Base-by-base conservation (phyloP, 31 red algal genomes). In the Asparagopsis taxiformis region DNA sequence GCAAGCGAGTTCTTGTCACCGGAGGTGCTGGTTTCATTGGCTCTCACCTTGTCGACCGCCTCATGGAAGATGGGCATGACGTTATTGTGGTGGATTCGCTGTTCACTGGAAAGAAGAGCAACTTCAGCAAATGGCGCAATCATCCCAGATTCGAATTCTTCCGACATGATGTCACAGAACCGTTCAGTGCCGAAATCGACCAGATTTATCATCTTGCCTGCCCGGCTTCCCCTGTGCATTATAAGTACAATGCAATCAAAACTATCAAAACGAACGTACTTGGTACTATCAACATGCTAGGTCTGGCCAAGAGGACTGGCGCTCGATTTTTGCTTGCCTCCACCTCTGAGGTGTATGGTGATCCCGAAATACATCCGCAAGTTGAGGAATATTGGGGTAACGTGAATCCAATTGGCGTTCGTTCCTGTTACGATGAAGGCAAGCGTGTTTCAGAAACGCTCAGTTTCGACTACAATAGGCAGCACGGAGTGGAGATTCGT, bases 21-120 rank as follows among this genome's bases (percentile, higher is more conserved):
- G 97, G 97, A 24, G 97, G 97, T 31, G 97, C 97, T 28, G 97
- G 97, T 43, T 99, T 99, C 75, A 96, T 99, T 57, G 97, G 97
- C 17, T 96, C 92, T 9, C 92, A 99, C 81, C 72, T 99, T 35
- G 88, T 93, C 11, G 92, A 99, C 43, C 79, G 84, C 17, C 93
- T 99, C 25, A 93, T 99, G 92, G 78, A 89, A 70, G 88, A 84
- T 15, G 93, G 93, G 36, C 74, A 96, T 70, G 92, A 96, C 49
- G 97, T 99, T n/a, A 96, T 99, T 43, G 80, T 90, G 1, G 65
- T 99, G 15, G 97, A 99, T 62, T 82, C 73, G 35, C 74, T 96
- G 23, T 96, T 96, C 75, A 99, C 97, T 19, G 97, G 97, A 15
- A 90, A 85, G 57, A 96, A 96, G 75, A 56, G 65, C 22, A 93